Evolutionary conservation across 495 filamentous ascomycete species (phyloP).

Genomic region (Penicillium coffeae): DNA sequence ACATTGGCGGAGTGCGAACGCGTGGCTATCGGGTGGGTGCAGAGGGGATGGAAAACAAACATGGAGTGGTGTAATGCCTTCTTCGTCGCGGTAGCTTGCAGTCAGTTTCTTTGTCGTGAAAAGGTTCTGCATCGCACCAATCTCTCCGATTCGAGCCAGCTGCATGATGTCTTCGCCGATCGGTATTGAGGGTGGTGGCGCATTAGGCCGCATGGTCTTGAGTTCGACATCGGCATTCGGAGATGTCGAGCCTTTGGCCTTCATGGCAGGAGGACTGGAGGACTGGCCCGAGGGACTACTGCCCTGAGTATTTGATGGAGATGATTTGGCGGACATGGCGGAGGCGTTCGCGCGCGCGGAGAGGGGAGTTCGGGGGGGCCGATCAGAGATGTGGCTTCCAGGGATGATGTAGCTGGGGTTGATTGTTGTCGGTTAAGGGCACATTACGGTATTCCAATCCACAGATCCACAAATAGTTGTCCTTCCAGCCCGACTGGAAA

Average conservation of each 20-base stretch:
- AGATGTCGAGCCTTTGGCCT: constrained; percentile 54
- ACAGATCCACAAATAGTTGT: not conserved
- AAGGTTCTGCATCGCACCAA: constrained; percentile 80
- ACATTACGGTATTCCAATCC: not conserved
- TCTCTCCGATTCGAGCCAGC: constrained; percentile 82
- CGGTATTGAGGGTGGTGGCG: constrained; percentile 45
- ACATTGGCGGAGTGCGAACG: not conserved
- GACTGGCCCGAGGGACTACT: constrained; percentile 22
- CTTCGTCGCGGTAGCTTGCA: constrained; percentile 76
- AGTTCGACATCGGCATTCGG: constrained; percentile 69
- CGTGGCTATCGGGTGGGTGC: not conserved
- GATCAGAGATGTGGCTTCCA: not conserved
- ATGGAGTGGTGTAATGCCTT: constrained; percentile 93
- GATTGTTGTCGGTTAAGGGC: not conserved
- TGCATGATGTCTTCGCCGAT: constrained; percentile 92
- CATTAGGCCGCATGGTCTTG: constrained; percentile 54
- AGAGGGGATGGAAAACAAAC: constrained; percentile 48
- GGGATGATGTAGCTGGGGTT: not conserved
- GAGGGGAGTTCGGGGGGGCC: not conserved
- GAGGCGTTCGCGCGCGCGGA: constrained; percentile 1
- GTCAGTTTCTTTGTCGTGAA: constrained; percentile 78
- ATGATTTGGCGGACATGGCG: constrained; percentile 29
- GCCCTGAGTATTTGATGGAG: constrained; percentile 24
- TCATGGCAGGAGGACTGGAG: constrained; percentile 34
- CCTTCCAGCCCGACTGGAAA: not conserved